A percentile compares a stretch with the other conserved stretches of the same genome.
These are phyloP conservation scores for Backusella australiensis DNA, from an alignment of 192 early-diverging fungal genomes.

Conservation along the genomic window DNA sequence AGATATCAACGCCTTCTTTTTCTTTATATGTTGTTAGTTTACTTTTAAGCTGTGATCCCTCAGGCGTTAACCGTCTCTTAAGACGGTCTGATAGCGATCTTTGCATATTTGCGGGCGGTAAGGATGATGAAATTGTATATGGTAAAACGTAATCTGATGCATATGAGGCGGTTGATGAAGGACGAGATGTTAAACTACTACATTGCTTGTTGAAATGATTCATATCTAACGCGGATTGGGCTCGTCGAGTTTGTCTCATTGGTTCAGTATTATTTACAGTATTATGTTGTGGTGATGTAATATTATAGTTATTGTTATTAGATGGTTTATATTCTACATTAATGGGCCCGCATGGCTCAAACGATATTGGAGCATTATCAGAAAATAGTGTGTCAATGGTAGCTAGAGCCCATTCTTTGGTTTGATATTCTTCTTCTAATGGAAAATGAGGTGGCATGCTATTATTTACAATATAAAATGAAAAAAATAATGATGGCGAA, in stretches of 20 bases:
- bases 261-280: background rate
- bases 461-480: constrained; percentile 1
- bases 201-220: background rate
- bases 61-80: background rate
- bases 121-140: background rate
- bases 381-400: constrained; percentile 17
- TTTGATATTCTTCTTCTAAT: constrained; percentile 9
- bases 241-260: background rate
- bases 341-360: constrained; percentile 11
- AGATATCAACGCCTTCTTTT: constrained; percentile 11
- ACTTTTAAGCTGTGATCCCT: background rate
- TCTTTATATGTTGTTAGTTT: constrained; percentile 16
- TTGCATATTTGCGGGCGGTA: background rate
- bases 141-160: background rate
- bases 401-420: constrained; percentile 17
- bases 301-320: background rate
- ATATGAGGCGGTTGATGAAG: background rate
- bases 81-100: constrained; percentile 9
- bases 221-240: background rate
- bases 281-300: background rate
- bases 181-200: background rate
- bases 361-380: constrained; percentile 14
- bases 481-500: background rate
- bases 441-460: constrained; percentile 8
- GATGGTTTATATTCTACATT: background rate